Evolutionary conservation across 2,329 filamentous ascomycete species (phyloP).

Genomic region (Coniella vitis): DNA sequence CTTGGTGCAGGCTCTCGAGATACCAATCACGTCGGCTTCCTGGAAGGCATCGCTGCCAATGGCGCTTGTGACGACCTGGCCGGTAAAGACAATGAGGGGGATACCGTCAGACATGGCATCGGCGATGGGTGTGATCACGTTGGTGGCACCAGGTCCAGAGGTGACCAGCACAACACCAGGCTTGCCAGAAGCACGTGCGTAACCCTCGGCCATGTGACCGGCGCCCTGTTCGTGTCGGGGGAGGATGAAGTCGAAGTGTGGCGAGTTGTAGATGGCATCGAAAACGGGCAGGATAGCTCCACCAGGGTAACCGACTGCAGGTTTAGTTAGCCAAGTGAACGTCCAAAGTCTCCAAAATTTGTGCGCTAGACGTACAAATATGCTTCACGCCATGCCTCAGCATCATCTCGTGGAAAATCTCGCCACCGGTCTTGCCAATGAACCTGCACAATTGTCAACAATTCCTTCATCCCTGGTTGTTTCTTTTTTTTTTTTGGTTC

Average conservation of each 20-base stretch:
- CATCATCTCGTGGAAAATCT: conserved; percentile 99
- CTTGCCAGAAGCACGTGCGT: conserved; percentile 87
- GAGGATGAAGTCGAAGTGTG: conserved; percentile 92
- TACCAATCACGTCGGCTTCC: conserved; percentile 89
- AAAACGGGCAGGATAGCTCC: conserved; percentile 96
- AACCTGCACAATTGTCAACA: conserved; percentile 47
- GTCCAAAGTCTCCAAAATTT: conserved; percentile 1
- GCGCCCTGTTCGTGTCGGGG: conserved; percentile 96
- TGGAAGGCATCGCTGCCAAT: conserved; percentile 97
- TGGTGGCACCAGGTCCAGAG: conserved; percentile 92
- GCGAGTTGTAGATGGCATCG: conserved; percentile 97
- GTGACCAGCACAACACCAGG: conserved; percentile 95
- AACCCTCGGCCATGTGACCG: conserved; percentile 97
- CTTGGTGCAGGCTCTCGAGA: conserved; percentile 92
- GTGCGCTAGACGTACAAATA: conserved; percentile 61
- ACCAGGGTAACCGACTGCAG: conserved; percentile 76
- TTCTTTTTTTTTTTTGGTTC: too few relatives aligned
- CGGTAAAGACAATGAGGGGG: conserved; percentile 90
- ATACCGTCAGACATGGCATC: conserved; percentile 94
- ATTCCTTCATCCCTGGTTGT: too few relatives aligned
- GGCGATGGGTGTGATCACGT: conserved; percentile 93
- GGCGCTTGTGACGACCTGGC: conserved; percentile 82
- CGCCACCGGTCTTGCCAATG: conserved; percentile 88
- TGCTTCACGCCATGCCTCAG: conserved; percentile 85
- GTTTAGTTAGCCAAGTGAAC: conserved; percentile 19